Evolutionary conservation across 1,284 basidiomycete species (phyloP), one percentile per base, ranked within the genome.

Genomic region (Vanrija sp.): DNA sequence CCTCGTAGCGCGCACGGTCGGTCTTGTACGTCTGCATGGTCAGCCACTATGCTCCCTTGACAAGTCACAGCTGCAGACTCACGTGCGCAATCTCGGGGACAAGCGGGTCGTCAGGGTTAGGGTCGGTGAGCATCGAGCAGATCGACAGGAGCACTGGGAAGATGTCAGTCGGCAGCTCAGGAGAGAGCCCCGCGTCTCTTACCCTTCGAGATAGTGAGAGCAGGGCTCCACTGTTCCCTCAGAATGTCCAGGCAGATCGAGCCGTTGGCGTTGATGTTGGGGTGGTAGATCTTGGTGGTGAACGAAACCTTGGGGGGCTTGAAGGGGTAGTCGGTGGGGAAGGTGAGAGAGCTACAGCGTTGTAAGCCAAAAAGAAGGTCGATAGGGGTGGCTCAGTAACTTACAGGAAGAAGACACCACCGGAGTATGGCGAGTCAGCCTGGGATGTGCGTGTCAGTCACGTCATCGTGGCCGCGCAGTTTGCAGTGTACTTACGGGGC

Each of bases 291-390:
- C 74, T 84, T 97, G 74, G 95, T 98, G 68, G 91, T 93, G 81
- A 99, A 98, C 80, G 88, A 89, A 78, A 98, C 92, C 85, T 98
- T 98, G 77, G 96, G 96, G 42, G 96, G 95, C 82, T 95, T 95
- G 86, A 97, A 96, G 43, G 93, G 93, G 82, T 97, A 97, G 79
- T 97, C 93, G 67, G 74, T 75, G 44, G 75, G 73, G 77, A 80
- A 79, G 57, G 75, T 78, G 51, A 80, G 64, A 44, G 73, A 75
- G 43, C 75, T 75, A 46, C 10, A 28, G 34, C n/a, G 28, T 1
- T 16, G 43, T 48, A 18, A 43, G 52, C n/a, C 38, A 23, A 34
- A 23, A 34, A 43, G 40, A n/a, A 44, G 21, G 21, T 3, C 38
- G 1, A n/a, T 21, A 10, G 48, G 26, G 46, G 42, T 34, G n/a